Percentiles rank a stretch among this genome's conserved stretches.
phyloP scores from a whole-genome alignment of 192 early-diverging fungal genomes.

The Paraglomus occultum region DNA sequence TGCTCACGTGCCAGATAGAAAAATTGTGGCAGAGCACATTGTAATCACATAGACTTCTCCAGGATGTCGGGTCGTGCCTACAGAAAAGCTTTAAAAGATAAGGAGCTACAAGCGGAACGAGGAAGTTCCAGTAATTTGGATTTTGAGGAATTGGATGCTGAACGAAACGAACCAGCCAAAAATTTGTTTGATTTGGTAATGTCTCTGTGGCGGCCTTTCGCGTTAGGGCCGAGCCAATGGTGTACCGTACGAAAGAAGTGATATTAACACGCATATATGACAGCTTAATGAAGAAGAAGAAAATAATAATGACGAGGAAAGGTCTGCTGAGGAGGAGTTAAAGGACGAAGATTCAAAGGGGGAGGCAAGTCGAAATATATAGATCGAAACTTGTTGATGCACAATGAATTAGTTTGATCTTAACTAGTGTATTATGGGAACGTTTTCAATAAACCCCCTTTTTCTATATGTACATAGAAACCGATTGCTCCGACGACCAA shows the following conservation, averaged over 20 bases:
- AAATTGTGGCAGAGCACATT: too few relatives aligned
- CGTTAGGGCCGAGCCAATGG: background rate
- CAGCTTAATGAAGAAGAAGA: background rate
- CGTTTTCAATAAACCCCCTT: background rate
- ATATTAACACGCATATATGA: too few relatives aligned
- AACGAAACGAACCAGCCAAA: background rate
- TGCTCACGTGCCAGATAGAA: too few relatives aligned
- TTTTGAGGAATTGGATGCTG: background rate
- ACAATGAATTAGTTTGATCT: too few relatives aligned
- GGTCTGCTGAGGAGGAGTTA: background rate
- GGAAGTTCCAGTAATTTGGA: background rate
- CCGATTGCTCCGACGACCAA: constrained; percentile 14
- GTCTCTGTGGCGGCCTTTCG: background rate
- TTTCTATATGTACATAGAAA: background rate
- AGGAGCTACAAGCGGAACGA: background rate
- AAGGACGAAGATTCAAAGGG: too few relatives aligned
- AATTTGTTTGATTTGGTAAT: constrained; percentile 23
- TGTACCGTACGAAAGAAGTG: background rate
- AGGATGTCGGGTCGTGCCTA: constrained; percentile 18
- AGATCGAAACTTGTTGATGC: too few relatives aligned
- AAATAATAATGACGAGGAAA: background rate
- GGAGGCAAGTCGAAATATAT: too few relatives aligned
- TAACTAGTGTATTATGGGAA: background rate
- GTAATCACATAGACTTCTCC: too few relatives aligned
- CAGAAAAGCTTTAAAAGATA: constrained; percentile 11